Conservation (phyloP, 352 stramenopile genomes). For the Globisporangium splendens region DNA sequence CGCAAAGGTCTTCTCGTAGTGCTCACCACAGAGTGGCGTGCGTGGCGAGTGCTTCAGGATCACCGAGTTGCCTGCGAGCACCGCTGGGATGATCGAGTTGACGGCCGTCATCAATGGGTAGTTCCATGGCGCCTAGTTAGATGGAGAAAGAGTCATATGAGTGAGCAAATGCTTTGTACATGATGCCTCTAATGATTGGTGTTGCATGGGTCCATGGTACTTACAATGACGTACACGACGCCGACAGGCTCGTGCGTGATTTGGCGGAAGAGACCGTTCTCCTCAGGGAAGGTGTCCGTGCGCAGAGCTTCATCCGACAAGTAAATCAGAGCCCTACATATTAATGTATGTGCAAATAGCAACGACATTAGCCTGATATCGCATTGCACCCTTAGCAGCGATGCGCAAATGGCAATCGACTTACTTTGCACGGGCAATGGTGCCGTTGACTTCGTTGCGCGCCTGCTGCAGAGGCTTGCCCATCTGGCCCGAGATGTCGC, state of each 20-base stretch:
- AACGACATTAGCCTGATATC: no score
- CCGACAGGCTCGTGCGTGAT: conserved; percentile 83
- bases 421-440: conserved; percentile 61
- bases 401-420: not conserved
- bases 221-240: conserved; percentile 80
- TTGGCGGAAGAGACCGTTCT: conserved; percentile 67
- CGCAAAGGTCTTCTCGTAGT: conserved; percentile 73
- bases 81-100: conserved; percentile 82
- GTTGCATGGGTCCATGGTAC: not conserved
- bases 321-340: conserved; percentile 55
- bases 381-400: no score
- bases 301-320: conserved; percentile 62
- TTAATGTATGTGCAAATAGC: no score
- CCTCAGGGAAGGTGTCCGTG: conserved; percentile 55
- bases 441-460: conserved; percentile 71
- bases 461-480: conserved; percentile 78
- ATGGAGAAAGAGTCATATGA: not conserved
- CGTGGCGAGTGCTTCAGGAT: conserved; percentile 79
- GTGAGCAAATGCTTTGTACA: no score
- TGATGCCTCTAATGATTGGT: no score
- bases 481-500: conserved; percentile 83
- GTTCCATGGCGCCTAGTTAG: conserved; percentile 68
- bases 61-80: conserved; percentile 78
- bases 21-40: conserved; percentile 70
- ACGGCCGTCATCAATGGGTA: conserved; percentile 86